Conservation (phyloP, 352 stramenopile species). For the Pythium rishiriense region DNA sequence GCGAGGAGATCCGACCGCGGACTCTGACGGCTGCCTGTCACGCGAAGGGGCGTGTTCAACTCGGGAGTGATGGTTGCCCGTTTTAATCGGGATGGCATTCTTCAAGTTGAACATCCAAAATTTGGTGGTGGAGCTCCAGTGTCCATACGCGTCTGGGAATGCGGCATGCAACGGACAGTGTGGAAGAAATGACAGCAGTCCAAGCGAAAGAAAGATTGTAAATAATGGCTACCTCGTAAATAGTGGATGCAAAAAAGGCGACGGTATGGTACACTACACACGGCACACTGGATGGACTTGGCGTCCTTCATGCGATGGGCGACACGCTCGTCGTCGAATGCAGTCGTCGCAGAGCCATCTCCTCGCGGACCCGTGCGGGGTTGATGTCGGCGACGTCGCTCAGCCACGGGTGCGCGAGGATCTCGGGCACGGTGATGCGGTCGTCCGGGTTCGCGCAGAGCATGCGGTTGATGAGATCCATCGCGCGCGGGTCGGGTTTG, state of each 20-base stretch:
- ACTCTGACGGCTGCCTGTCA: slow-evolving; percentile 17
- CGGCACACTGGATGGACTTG: too few relatives aligned
- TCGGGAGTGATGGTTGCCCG: slow-evolving; percentile 8
- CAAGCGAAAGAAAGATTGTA: background rate
- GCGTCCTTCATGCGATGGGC: background rate
- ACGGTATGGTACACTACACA: background rate
- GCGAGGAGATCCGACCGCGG: slow-evolving; percentile 1
- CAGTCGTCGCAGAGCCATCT: slow-evolving; percentile 43
- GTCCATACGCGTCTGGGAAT: too few relatives aligned
- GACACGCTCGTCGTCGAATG: background rate
- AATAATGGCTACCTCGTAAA: background rate
- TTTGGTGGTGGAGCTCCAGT: too few relatives aligned
- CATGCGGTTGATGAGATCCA: slow-evolving; percentile 74
- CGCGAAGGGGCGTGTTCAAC: slow-evolving; percentile 7
- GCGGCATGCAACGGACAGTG: too few relatives aligned
- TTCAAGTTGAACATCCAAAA: slow-evolving; percentile 12
- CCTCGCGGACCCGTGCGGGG: slow-evolving; percentile 29
- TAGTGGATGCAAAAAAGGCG: background rate
- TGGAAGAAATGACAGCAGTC: too few relatives aligned
- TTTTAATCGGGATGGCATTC: slow-evolving; percentile 9
- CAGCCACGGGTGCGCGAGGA: slow-evolving; percentile 65
- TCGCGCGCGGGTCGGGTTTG: slow-evolving; percentile 49
- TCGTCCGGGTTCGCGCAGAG: slow-evolving; percentile 57
- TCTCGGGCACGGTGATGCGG: slow-evolving; percentile 58
- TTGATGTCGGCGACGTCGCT: slow-evolving; percentile 45